phyloP scores from a whole-genome alignment of 2,329 filamentous ascomycete species.

The Scedosporium minutisporum region DNA sequence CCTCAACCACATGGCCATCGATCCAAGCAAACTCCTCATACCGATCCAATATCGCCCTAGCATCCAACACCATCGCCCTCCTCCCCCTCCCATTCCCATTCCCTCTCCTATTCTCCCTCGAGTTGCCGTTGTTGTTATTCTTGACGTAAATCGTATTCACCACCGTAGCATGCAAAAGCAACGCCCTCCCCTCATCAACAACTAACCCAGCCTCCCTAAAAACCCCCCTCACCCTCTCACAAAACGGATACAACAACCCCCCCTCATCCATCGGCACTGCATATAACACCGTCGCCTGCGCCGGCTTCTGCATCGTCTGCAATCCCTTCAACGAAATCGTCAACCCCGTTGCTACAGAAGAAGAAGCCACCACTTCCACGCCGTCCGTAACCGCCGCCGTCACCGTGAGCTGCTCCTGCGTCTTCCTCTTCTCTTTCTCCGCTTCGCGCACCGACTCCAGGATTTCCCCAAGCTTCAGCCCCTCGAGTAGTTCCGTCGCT shows the following conservation, averaged over 20 bases:
- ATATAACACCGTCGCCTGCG: conserved; percentile 55
- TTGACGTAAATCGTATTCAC: conserved; percentile 72
- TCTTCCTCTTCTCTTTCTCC: conserved; percentile 3
- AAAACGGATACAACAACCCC: conserved; percentile 45
- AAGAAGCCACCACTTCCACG: conserved; percentile 8
- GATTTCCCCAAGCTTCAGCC: conserved; percentile 28
- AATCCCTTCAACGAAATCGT: conserved; percentile 44
- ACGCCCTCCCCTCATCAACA: conserved; percentile 45
- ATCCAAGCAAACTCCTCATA: conserved; percentile 65
- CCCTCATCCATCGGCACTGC: conserved; percentile 46
- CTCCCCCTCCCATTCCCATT: conserved; percentile 15
- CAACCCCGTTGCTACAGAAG: conserved; percentile 15
- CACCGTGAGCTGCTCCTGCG: not conserved
- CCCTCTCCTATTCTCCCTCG: conserved; percentile 14
- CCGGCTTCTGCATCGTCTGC: conserved; percentile 48
- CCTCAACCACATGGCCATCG: conserved; percentile 54
- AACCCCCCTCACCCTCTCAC: conserved; percentile 37
- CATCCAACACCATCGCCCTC: conserved; percentile 42
- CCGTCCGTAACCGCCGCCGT: conserved; percentile 6
- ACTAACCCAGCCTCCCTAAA: conserved; percentile 52
- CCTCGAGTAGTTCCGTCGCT: conserved; percentile 29
- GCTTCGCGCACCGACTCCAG: conserved; percentile 20
- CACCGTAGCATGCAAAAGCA: conserved; percentile 77
- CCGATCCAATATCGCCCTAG: conserved; percentile 41
- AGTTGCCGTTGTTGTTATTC: conserved; percentile 22